phyloP scores from a whole-genome alignment of 768 basidiomycete genomes.

The Mycena latifolia region DNA sequence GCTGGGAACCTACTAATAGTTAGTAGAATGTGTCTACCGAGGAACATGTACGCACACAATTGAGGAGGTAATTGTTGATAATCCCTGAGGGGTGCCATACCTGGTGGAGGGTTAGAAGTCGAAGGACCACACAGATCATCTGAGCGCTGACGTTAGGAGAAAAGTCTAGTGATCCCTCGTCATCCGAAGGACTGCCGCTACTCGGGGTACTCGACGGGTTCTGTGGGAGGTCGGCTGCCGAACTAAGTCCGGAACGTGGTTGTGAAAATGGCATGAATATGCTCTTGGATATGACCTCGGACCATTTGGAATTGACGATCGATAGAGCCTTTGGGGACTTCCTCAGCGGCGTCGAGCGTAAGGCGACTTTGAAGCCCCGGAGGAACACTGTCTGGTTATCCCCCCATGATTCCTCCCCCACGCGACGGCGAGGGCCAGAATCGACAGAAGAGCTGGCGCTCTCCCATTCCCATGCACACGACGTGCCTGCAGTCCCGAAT shows the following conservation, averaged over 20 bases:
- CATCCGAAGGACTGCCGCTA: not conserved
- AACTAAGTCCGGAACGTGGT: not conserved
- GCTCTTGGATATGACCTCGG: not conserved
- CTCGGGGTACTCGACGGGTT: not conserved
- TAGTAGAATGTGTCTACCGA: not conserved
- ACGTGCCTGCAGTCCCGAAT: not conserved
- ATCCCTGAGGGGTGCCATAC: not conserved
- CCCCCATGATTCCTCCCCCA: conserved; percentile 2
- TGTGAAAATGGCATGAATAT: not conserved
- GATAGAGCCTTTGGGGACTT: not conserved
- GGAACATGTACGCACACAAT: not conserved
- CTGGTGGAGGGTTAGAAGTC: not conserved
- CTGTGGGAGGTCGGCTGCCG: not conserved
- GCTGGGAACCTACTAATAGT: not conserved
- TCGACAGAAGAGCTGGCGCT: conserved; percentile 7
- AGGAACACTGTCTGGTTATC: conserved; percentile 33
- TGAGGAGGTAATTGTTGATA: conserved; percentile 13
- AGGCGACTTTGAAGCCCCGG: conserved; percentile 30
- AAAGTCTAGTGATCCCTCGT: not conserved
- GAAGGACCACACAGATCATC: too few relatives aligned
- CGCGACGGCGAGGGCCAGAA: not conserved
- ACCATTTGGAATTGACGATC: conserved; percentile 16
- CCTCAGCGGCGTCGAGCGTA: not conserved
- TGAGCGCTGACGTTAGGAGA: not conserved
- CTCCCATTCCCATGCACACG: conserved; percentile 25